These are phyloP conservation scores for Persicaria maculosa DNA, from an alignment of 148 eudicot genomes.

Conservation along the genomic window DNA sequence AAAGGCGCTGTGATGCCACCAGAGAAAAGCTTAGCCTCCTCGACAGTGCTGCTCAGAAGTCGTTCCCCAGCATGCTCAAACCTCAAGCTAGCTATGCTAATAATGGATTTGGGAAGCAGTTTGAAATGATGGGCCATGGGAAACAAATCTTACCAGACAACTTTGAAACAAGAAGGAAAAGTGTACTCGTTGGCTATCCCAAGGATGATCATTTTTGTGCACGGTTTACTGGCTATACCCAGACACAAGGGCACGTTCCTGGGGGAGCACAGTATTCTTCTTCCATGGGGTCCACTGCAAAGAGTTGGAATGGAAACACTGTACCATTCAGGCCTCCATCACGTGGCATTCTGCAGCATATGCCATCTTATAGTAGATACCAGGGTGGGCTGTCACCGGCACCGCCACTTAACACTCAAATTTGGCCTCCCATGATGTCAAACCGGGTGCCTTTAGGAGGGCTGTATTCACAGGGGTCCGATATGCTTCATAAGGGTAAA, in stretches of 20 bases:
- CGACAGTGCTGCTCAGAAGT: not conserved
- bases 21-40: conserved; percentile 16
- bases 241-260: conserved; percentile 21
- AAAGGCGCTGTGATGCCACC: conserved; percentile 23
- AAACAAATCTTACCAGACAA: conserved; percentile 5
- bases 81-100: conserved; percentile 13
- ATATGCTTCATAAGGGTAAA: conserved; percentile 12
- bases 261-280: conserved; percentile 15
- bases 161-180: conserved; percentile 16
- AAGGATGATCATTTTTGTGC: conserved; percentile 22
- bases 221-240: conserved; percentile 18
- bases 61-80: conserved; percentile 2
- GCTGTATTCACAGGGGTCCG: conserved; percentile 12
- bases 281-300: conserved; percentile 17
- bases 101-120: conserved; percentile 15
- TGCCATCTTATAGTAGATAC: conserved; percentile 10
- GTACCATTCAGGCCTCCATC: not conserved
- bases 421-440: conserved; percentile 17
- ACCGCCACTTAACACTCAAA: conserved; percentile 14
- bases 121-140: too few species aligned
- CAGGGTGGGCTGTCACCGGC: conserved; percentile 13
- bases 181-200: conserved; percentile 10
- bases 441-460: conserved; percentile 17
- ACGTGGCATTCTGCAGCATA: conserved; percentile 10
- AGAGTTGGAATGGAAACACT: conserved; percentile 14